These are phyloP conservation scores for Dioszegia crocea DNA, from an alignment of 768 basidiomycete species.

Conservation along the genomic window DNA sequence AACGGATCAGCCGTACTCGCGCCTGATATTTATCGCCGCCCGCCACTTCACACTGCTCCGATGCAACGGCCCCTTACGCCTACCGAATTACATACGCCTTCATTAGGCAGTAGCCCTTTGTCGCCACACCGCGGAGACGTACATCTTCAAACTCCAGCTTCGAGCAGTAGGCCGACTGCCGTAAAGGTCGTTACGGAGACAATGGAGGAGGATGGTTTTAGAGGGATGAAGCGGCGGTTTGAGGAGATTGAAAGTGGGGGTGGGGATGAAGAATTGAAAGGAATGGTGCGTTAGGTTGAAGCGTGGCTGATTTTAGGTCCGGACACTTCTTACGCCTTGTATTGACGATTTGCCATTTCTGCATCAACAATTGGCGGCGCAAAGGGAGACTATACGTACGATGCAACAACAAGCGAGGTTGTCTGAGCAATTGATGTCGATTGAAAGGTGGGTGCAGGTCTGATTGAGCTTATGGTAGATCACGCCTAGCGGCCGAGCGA, in stretches of 20 bases:
- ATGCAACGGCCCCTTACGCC: constrained; percentile 6
- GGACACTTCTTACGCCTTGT: constrained; percentile 19
- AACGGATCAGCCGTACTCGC: no score
- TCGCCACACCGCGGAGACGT: neutral
- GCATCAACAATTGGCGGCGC: constrained; percentile 29
- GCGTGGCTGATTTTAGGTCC: constrained; percentile 16
- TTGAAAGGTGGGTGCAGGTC: constrained; percentile 30
- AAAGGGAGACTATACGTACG: constrained; percentile 35
- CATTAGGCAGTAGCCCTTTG: neutral
- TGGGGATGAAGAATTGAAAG: neutral
- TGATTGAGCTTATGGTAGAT: constrained; percentile 9
- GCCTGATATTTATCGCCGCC: neutral
- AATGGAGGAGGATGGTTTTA: neutral
- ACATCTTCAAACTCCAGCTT: neutral
- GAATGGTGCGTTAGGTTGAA: neutral
- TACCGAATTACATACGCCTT: constrained; percentile 1
- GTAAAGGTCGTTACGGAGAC: neutral
- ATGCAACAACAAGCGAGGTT: constrained; percentile 34
- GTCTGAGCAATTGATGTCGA: constrained; percentile 18
- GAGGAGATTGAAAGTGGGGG: constrained; percentile 2
- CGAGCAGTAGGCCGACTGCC: no score
- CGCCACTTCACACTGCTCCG: neutral
- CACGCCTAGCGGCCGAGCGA: constrained; percentile 34
- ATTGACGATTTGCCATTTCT: constrained; percentile 32
- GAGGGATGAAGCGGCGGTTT: neutral